Evolutionary conservation across 257 asterid genomes (phyloP).

Genomic region (Solanum arcanum): DNA sequence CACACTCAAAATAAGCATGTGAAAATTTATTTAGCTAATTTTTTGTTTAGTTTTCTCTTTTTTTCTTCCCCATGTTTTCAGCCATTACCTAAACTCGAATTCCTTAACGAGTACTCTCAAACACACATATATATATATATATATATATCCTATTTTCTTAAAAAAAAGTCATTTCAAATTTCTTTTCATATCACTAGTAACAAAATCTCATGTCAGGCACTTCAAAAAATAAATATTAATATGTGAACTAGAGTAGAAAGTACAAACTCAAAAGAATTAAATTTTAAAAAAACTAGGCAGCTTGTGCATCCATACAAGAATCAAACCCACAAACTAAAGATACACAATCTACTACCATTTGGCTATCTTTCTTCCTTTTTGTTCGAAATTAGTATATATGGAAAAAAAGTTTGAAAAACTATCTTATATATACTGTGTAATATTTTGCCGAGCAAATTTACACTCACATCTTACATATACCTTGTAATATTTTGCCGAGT

Average conservation of each 20-base stretch:
- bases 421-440: background rate
- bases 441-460: too few relatives aligned
- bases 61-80: background rate
- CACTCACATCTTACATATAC: too few relatives aligned
- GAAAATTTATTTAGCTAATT: background rate
- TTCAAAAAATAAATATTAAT: too few relatives aligned
- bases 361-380: background rate
- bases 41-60: too few relatives aligned
- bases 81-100: background rate
- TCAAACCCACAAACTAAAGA: background rate
- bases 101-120: background rate
- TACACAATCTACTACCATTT: background rate
- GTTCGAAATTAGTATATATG: background rate
- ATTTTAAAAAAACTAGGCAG: background rate
- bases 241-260: background rate
- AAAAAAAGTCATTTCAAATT: too few relatives aligned
- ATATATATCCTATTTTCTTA: background rate
- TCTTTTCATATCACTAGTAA: background rate
- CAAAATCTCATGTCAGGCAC: fast-evolving
- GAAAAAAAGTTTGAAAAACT: too few relatives aligned
- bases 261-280: background rate
- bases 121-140: too few relatives aligned
- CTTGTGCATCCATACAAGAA: background rate
- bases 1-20: background rate
- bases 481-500: background rate